These are phyloP conservation scores for Paraglomus occultum DNA, from an alignment of 192 early-diverging fungal species.

Conservation along the genomic window DNA sequence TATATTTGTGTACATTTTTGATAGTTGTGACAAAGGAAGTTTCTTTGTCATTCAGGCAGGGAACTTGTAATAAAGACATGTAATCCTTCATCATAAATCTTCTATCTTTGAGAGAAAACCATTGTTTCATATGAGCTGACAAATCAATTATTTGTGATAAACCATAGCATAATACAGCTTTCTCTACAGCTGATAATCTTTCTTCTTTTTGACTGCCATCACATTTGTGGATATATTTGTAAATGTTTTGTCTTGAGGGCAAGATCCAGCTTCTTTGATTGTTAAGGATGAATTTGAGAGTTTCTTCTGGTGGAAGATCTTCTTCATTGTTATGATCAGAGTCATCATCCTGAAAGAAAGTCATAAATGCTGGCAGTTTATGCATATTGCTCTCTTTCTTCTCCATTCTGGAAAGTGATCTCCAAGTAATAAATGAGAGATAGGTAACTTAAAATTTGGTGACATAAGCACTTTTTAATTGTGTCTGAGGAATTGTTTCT, in stretches of 20 bases:
- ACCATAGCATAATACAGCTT: slow-evolving; percentile 27
- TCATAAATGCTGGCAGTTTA: not conserved
- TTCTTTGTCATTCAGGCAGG: slow-evolving; percentile 2
- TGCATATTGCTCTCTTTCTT: not conserved
- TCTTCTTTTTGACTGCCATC: slow-evolving; percentile 13
- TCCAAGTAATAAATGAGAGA: not conserved
- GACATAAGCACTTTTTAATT: not conserved
- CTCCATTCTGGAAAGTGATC: slow-evolving; percentile 7
- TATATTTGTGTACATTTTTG: slow-evolving; percentile 12
- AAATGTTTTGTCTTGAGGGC: slow-evolving; percentile 18
- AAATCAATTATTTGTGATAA: slow-evolving; percentile 23
- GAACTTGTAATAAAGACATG: slow-evolving; percentile 18
- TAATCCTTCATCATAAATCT: slow-evolving; percentile 24
- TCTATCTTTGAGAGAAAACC: slow-evolving; percentile 12
- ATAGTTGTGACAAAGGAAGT: slow-evolving; percentile 14
- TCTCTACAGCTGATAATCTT: slow-evolving; percentile 15
- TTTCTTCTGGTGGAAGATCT: slow-evolving; percentile 13
- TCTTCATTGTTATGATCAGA: slow-evolving; percentile 26
- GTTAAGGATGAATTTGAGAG: too few relatives aligned
- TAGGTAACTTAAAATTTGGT: not conserved
- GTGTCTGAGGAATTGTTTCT: not conserved
- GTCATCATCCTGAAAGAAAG: too few relatives aligned
- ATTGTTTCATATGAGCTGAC: slow-evolving; percentile 24
- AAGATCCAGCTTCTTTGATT: slow-evolving; percentile 6
- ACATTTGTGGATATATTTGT: slow-evolving; percentile 16